Percentiles rank a stretch among this genome's conserved stretches.
Conservation (phyloP, 352 stramenopile species). For the Phytophthora pisi region DNA sequence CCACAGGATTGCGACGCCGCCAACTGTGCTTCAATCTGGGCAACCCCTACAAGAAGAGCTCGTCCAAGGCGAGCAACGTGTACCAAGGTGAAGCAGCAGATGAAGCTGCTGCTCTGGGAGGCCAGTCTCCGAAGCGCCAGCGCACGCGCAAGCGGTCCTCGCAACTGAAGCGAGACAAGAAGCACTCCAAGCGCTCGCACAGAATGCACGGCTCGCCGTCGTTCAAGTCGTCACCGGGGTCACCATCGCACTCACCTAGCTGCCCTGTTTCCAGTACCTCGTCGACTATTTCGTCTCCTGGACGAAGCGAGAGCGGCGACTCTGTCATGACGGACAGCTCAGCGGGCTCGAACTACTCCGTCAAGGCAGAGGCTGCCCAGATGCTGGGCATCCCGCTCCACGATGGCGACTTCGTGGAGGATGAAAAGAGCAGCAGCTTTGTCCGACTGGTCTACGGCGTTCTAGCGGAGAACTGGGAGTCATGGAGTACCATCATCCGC, state of each 20-base stretch:
- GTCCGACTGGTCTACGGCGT: conserved; percentile 73
- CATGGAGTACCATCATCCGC: conserved; percentile 83
- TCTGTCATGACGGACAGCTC: conserved; percentile 61
- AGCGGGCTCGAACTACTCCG: conserved; percentile 77
- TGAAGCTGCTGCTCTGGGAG: conserved; percentile 78
- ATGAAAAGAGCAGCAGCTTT: conserved; percentile 63
- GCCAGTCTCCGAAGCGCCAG: conserved; percentile 80
- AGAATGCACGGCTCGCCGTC: conserved; percentile 70
- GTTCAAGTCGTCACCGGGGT: conserved; percentile 72
- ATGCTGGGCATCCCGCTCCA: conserved; percentile 81
- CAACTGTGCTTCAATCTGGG: conserved; percentile 88
- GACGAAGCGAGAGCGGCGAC: conserved; percentile 67
- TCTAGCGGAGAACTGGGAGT: conserved; percentile 85
- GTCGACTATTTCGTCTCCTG: conserved; percentile 66
- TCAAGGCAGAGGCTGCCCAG: conserved; percentile 78
- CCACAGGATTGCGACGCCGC: conserved; percentile 66
- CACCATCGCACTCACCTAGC: conserved; percentile 66
- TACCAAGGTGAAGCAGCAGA: conserved; percentile 87
- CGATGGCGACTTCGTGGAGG: conserved; percentile 60
- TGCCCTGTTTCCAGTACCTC: conserved; percentile 60
- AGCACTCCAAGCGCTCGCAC: conserved; percentile 73
- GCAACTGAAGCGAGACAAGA: conserved; percentile 81
- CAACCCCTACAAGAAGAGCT: conserved; percentile 90
- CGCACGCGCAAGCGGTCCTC: conserved; percentile 86
- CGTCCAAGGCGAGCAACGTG: conserved; percentile 84